phyloP scores from a whole-genome alignment of 257 asterid species.

The Datura wrightii region DNA sequence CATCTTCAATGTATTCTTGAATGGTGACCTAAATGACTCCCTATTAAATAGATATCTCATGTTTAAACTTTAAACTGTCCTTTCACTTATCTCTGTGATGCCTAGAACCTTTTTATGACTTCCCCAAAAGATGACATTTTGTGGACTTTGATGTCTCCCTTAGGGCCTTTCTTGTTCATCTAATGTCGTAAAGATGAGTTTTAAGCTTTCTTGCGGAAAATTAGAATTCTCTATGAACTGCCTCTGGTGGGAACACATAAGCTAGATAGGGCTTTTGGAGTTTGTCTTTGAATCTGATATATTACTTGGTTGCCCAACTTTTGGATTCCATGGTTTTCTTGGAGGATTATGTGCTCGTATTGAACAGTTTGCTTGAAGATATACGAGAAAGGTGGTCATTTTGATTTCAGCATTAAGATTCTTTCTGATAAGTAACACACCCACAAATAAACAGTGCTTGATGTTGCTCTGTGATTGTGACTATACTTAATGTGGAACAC shows the following conservation, averaged over 20 bases:
- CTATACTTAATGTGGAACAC: neutral
- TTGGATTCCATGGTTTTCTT: conserved; percentile 1
- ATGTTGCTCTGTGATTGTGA: neutral
- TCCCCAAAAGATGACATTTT: conserved; percentile 8
- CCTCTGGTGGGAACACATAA: neutral
- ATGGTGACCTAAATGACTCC: conserved; percentile 50
- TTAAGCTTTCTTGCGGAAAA: neutral
- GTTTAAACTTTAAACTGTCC: neutral
- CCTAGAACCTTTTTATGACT: neutral
- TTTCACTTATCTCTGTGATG: neutral
- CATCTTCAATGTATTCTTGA: conserved; percentile 94
- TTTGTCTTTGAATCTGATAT: neutral
- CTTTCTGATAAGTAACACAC: neutral
- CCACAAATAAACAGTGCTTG: neutral
- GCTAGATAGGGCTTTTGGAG: neutral
- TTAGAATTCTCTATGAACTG: neutral
- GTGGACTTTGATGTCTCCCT: neutral
- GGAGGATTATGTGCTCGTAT: conserved; percentile 22
- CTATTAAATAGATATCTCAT: neutral
- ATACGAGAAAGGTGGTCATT: neutral
- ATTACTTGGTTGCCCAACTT: neutral
- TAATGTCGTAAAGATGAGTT: neutral
- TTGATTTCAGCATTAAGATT: conserved; percentile 1
- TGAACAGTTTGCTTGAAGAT: neutral
- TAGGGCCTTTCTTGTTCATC: neutral